Base-by-base conservation (phyloP, 176 grass and related monocot genomes). In the Musa beccarii region DNA sequence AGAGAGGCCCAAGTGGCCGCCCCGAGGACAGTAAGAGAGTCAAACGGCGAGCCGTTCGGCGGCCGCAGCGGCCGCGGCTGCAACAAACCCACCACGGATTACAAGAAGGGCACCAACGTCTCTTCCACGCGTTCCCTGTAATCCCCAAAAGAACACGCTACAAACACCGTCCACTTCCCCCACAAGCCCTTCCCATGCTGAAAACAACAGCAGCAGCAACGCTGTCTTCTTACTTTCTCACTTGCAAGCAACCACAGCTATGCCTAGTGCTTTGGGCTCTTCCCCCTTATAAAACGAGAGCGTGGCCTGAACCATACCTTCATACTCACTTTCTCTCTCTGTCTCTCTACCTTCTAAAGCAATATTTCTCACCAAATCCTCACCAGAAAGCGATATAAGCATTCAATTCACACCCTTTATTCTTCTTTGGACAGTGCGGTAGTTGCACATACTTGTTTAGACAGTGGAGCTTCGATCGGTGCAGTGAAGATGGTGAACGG, bases 11-110 rank as follows among this genome's bases (percentile, higher is more conserved):
- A 70, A 50, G 68, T 16, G 16, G 15, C 28, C 13, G 6, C 7
- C 11, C 14, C 8, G 34, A 11, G 29, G 52, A 78, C 67, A 79
- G 21, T 8, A 15, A 54, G 75, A 69, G 79, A 68, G 79, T 86
- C 84, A 86, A 75, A 74, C 63, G 63, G 14, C 69, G 84, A 43
- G 53, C 65, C 76, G 52, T 75, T 61, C 73, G 83, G 72, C 80
- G 57, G 72, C 83, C 80, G 79, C 68, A 20, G 63, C 81, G 34
- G 34, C 34, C 34, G 81, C 61, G 81, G 72, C 25, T 52, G 63
- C 68, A 66, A 62, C 15, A 16, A 43, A 1, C 73, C 24, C 57
- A 11, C 71, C 77, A 51, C 74, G 29, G 63, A 52, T 26, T 29
- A 8, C 68, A 16, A 75, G 68, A 76, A 81, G 71, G 21, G 8